Conservation (phyloP, 345 rosid genomes). For the Citrus australasica region DNA sequence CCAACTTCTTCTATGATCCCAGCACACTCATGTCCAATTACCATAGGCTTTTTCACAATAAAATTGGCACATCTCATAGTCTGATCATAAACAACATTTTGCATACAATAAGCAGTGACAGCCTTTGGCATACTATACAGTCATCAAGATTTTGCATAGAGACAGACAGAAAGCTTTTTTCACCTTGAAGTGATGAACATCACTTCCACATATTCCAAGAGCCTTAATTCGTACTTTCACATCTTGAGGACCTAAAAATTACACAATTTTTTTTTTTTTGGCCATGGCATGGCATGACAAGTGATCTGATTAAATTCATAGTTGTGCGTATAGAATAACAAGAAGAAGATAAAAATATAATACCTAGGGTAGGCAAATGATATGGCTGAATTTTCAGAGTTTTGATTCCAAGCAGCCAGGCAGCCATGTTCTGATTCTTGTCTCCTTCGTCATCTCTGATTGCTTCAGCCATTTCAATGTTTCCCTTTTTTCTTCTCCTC, state of each 20-base stretch:
- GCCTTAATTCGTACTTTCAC: slow-evolving; percentile 55
- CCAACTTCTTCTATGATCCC: slow-evolving; percentile 63
- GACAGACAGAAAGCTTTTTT: not conserved
- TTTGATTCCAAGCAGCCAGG: slow-evolving; percentile 61
- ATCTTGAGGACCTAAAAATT: slow-evolving; percentile 41
- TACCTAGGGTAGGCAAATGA: slow-evolving; percentile 55
- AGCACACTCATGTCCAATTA: slow-evolving; percentile 71
- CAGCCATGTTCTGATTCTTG: slow-evolving; percentile 54
- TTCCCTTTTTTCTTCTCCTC: too few relatives aligned
- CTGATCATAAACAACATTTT: slow-evolving; percentile 19
- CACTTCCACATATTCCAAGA: slow-evolving; percentile 67
- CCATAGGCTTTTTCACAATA: slow-evolving; percentile 69
- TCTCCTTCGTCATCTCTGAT: slow-evolving; percentile 20
- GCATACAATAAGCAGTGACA: not conserved
- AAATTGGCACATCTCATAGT: slow-evolving; percentile 65
- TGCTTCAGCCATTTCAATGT: slow-evolving; percentile 13
- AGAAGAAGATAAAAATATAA: not conserved
- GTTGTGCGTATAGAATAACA: not conserved
- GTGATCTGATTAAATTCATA: not conserved
- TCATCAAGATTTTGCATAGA: not conserved
- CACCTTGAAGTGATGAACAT: slow-evolving; percentile 68
- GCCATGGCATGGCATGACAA: too few relatives aligned
- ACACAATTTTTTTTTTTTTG: not conserved
- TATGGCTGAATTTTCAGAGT: slow-evolving; percentile 55
- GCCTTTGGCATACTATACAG: not conserved